Conservation (phyloP, 768 basidiomycete species). For the Podaxis sp. region DNA sequence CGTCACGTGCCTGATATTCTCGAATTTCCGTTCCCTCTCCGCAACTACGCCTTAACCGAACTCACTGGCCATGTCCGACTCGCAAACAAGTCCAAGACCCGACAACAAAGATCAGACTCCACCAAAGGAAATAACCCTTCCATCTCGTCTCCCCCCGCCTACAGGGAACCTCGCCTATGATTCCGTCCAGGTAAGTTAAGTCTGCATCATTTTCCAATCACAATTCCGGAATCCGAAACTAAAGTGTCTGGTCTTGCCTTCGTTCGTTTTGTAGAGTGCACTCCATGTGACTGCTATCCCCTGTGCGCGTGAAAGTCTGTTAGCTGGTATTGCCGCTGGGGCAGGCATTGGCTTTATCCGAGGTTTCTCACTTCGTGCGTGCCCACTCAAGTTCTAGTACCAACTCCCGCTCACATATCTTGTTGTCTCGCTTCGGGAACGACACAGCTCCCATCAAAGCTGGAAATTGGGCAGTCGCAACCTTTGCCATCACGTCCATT, state of each 20-base stretch:
- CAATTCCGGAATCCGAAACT: not conserved
- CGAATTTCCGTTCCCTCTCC: not conserved
- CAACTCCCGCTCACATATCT: not conserved
- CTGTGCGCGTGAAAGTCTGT: constrained; percentile 70
- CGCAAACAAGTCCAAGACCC: not conserved
- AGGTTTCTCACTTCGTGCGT: constrained; percentile 59
- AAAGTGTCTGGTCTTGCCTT: not conserved
- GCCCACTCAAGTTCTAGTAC: not conserved
- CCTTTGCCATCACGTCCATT: constrained; percentile 63
- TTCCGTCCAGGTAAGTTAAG: constrained; percentile 28
- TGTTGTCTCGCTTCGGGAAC: not conserved
- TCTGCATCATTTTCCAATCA: not conserved
- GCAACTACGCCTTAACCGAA: not conserved
- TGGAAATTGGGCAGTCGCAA: constrained; percentile 76
- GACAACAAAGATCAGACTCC: not conserved
- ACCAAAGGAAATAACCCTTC: constrained; percentile 19
- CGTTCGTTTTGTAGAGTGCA: constrained; percentile 37
- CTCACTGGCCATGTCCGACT: not conserved
- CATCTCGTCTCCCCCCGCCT: constrained; percentile 31
- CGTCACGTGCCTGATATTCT: too few relatives aligned
- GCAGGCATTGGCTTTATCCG: constrained; percentile 73
- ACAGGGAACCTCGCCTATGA: constrained; percentile 35
- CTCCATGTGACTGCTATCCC: constrained; percentile 65
- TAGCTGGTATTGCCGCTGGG: constrained; percentile 79
- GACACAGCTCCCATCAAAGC: constrained; percentile 56